These are phyloP conservation scores for Hymenoscyphus fructigenus DNA, from an alignment of 2,329 filamentous ascomycete genomes.

Conservation along the genomic window DNA sequence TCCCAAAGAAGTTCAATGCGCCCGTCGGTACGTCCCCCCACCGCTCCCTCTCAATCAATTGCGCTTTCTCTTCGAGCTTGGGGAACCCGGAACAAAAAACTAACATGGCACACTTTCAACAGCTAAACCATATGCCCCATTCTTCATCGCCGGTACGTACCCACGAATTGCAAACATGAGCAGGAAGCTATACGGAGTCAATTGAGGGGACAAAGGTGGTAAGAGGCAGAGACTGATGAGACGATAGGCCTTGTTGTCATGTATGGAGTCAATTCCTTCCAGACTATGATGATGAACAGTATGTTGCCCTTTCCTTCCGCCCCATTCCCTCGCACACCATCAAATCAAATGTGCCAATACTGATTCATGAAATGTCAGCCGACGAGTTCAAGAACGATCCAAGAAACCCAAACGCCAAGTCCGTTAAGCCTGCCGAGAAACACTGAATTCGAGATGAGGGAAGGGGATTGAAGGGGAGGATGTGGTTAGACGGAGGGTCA, in stretches of 20 bases:
- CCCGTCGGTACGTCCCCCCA: conserved; percentile 65
- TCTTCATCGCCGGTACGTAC: conserved; percentile 88
- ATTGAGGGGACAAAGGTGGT: background rate
- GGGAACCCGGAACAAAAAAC: background rate
- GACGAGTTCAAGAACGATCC: conserved; percentile 97
- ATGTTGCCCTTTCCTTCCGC: conserved; percentile 43
- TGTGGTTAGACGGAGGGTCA: background rate
- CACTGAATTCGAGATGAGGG: conserved; percentile 28
- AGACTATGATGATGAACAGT: conserved; percentile 77
- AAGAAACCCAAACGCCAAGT: conserved; percentile 67
- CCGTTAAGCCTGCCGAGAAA: conserved; percentile 32
- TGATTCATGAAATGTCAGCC: conserved; percentile 51
- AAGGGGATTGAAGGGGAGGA: background rate
- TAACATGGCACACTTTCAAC: conserved; percentile 31
- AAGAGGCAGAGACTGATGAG: conserved; percentile 20
- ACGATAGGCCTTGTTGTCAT: conserved; percentile 73
- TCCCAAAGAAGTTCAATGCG: conserved; percentile 82
- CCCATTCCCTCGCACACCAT: too few species aligned
- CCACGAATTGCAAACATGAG: background rate
- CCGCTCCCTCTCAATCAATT: conserved; percentile 7
- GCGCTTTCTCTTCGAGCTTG: too few species aligned
- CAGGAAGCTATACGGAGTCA: background rate
- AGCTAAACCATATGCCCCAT: conserved; percentile 91
- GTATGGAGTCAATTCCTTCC: conserved; percentile 86
- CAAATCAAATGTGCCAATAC: too few species aligned